Percentiles rank a stretch among this genome's conserved stretches.
Evolutionary conservation across 2,329 filamentous ascomycete species (phyloP).

Genomic region (Colletotrichum siamense): DNA sequence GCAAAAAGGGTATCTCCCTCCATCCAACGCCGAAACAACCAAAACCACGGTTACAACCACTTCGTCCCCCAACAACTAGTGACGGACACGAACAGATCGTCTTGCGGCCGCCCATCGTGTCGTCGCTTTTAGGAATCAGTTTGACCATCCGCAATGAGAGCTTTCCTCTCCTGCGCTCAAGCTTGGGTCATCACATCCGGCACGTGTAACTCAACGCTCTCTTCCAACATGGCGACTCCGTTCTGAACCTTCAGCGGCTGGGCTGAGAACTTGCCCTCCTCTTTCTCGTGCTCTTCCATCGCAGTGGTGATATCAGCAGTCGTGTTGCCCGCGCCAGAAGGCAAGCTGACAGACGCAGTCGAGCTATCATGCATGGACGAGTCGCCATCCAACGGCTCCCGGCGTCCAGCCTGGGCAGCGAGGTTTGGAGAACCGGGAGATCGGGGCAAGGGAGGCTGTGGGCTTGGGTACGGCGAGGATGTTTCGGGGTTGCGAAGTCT

Average conservation of each 20-base stretch:
- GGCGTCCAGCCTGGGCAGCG: not conserved
- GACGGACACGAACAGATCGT: not conserved
- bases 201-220: conserved; percentile 53
- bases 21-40: conserved; percentile 6
- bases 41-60: not conserved
- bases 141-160: not conserved
- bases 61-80: not conserved
- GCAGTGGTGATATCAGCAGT: not conserved
- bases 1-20: not conserved
- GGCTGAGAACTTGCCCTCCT: conserved; percentile 37
- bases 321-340: not conserved
- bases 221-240: conserved; percentile 62
- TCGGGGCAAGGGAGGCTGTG: conserved; percentile 2
- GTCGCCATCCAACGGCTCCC: not conserved
- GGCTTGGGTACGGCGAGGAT: not conserved
- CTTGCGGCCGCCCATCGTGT: not conserved
- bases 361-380: conserved; percentile 2
- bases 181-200: conserved; percentile 47
- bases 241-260: conserved; percentile 52
- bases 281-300: conserved; percentile 37
- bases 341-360: not conserved
- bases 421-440: conserved; percentile 8
- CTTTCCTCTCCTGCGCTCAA: not conserved
- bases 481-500: not conserved
- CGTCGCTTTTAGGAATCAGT: not conserved